phyloP scores from a whole-genome alignment of 1,139 yeast genomes.

The Hemisphaericaspora subhashii region DNA sequence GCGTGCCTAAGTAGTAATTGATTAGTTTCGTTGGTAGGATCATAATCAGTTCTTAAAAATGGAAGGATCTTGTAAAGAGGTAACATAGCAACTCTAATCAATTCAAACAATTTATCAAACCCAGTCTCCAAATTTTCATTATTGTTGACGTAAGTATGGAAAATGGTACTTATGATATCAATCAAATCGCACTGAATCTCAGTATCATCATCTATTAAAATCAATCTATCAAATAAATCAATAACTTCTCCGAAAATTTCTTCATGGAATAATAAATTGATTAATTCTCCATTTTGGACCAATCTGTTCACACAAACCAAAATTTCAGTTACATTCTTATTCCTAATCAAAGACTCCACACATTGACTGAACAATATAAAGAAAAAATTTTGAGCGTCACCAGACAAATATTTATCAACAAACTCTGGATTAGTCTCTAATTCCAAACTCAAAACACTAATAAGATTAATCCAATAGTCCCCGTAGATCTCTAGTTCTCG shows the following conservation, averaged over 20 bases:
- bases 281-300: slow-evolving; percentile 57
- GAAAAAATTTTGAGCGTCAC: slow-evolving; percentile 72
- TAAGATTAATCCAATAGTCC: slow-evolving; percentile 75
- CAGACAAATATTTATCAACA: slow-evolving; percentile 41
- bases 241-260: slow-evolving; percentile 73
- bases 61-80: slow-evolving; percentile 64
- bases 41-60: slow-evolving; percentile 51
- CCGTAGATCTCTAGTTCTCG: slow-evolving; percentile 60
- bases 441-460: slow-evolving; percentile 72
- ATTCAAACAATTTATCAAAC: slow-evolving; percentile 79
- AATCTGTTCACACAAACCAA: slow-evolving; percentile 57
- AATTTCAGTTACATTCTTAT: slow-evolving; percentile 42
- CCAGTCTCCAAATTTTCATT: slow-evolving; percentile 46
- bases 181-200: slow-evolving; percentile 55
- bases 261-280: slow-evolving; percentile 62
- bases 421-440: slow-evolving; percentile 48
- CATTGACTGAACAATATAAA: slow-evolving; percentile 85
- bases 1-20: slow-evolving; percentile 32
- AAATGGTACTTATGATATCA: slow-evolving; percentile 55
- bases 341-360: slow-evolving; percentile 66
- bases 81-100: slow-evolving; percentile 69
- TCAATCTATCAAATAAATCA: slow-evolving; percentile 73
- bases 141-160: slow-evolving; percentile 26
- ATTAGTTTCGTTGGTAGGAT: slow-evolving; percentile 33
- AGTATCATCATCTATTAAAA: slow-evolving; percentile 56